phyloP scores from a whole-genome alignment of 768 basidiomycete genomes.

The Boletus subcaerulescens region DNA sequence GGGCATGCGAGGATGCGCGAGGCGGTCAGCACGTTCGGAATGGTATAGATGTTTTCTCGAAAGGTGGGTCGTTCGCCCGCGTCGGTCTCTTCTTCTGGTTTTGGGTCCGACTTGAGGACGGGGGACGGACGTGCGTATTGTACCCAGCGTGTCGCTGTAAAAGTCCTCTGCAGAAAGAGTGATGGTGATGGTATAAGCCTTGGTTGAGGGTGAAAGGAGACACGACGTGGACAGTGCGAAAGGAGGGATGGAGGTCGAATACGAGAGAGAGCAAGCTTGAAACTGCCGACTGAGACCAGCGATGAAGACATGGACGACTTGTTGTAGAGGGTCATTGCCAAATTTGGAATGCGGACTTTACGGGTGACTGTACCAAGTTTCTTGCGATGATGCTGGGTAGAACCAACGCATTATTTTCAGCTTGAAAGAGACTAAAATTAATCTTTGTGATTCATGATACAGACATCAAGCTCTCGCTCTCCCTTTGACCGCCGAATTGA shows the following conservation, averaged over 20 bases:
- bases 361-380: too few relatives aligned
- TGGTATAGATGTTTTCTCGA: slow-evolving; percentile 89
- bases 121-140: slow-evolving; percentile 14
- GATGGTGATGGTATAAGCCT: background rate
- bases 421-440: background rate
- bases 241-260: background rate
- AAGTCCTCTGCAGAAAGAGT: slow-evolving; percentile 2
- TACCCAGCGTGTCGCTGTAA: slow-evolving; percentile 10
- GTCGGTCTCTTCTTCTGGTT: slow-evolving; percentile 2
- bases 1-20: slow-evolving; percentile 90
- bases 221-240: background rate
- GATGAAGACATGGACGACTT: slow-evolving; percentile 14
- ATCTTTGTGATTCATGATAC: background rate
- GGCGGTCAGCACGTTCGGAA: slow-evolving; percentile 86
- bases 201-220: background rate
- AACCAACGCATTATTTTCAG: too few relatives aligned
- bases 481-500: background rate
- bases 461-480: too few relatives aligned
- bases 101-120: background rate
- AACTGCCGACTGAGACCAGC: background rate
- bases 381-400: too few relatives aligned
- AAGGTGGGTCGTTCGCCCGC: slow-evolving; percentile 32
- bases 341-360: slow-evolving; percentile 1
- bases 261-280: slow-evolving; percentile 6
- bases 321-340: background rate